Evolutionary conservation across 495 filamentous ascomycete genomes (phyloP).

Genomic region (Aspergillus hancockii): DNA sequence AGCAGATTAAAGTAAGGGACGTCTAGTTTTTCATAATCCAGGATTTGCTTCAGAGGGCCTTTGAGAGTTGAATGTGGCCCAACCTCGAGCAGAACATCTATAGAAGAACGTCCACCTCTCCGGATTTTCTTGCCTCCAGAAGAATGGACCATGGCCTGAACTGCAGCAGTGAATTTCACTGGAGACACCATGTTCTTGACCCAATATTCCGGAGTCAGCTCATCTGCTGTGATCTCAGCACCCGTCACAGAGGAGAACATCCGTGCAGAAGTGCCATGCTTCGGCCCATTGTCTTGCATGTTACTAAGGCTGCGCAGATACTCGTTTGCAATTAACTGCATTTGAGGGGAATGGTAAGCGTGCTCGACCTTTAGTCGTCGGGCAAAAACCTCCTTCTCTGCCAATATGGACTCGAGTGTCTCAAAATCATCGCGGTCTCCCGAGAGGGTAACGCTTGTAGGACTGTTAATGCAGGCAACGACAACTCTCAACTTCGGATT

Average conservation of each 20-base stretch:
- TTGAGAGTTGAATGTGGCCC: slow-evolving; percentile 6
- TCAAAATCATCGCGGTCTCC: neutral
- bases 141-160: neutral
- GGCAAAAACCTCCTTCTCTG: neutral
- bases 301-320: too few species aligned
- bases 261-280: neutral
- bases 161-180: neutral
- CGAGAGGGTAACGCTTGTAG: neutral
- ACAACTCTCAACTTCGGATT: neutral
- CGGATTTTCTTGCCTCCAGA: neutral
- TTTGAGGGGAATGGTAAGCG: neutral
- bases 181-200: neutral
- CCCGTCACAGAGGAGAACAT: slow-evolving; percentile 47
- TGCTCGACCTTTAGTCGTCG: neutral
- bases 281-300: slow-evolving; percentile 1
- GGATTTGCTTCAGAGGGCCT: slow-evolving; percentile 5
- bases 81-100: neutral
- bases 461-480: neutral
- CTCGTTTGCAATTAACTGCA: neutral
- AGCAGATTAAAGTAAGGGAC: neutral
- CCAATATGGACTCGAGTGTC: neutral
- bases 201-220: slow-evolving; percentile 13
- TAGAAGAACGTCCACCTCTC: neutral
- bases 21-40: neutral
- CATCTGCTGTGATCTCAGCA: slow-evolving; percentile 18